Conservation (phyloP, 139 green algal species). For the Tetraselmis chui region DNA sequence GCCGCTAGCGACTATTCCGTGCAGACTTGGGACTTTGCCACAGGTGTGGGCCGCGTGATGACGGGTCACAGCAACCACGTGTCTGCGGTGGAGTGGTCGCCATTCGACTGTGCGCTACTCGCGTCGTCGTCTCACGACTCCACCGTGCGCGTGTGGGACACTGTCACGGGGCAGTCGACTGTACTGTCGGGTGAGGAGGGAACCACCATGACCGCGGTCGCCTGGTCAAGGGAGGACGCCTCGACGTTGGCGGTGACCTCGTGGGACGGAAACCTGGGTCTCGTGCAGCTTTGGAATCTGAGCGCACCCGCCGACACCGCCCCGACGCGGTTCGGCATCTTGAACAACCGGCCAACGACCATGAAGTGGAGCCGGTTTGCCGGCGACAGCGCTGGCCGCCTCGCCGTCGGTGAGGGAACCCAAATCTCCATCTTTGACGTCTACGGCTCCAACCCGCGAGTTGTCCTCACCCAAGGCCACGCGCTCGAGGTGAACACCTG, state of each 20-base stretch:
- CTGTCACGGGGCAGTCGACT: not conserved
- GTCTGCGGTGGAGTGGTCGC: not conserved
- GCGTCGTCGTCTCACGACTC: not conserved
- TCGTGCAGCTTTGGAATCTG: not conserved
- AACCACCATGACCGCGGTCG: not conserved
- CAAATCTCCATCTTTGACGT: not conserved
- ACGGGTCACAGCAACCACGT: not conserved
- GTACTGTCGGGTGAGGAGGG: not conserved
- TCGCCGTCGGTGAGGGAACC: not conserved
- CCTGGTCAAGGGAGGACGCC: not conserved
- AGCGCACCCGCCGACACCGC: too few species aligned
- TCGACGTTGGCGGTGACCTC: not conserved
- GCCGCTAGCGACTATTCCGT: not conserved
- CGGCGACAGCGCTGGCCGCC: too few species aligned
- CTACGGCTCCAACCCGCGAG: not conserved
- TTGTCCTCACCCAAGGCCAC: not conserved
- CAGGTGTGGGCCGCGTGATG: not conserved
- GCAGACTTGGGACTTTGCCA: not conserved
- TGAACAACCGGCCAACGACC: not conserved
- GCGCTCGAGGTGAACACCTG: too few species aligned
- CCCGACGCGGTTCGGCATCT: not conserved
- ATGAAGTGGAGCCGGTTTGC: not conserved
- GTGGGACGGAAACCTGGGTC: not conserved
- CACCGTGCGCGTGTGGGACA: not conserved
- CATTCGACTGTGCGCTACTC: not conserved